Base-by-base conservation (phyloP, 192 early-diverging fungal genomes). In the Backusella morwellensis region DNA sequence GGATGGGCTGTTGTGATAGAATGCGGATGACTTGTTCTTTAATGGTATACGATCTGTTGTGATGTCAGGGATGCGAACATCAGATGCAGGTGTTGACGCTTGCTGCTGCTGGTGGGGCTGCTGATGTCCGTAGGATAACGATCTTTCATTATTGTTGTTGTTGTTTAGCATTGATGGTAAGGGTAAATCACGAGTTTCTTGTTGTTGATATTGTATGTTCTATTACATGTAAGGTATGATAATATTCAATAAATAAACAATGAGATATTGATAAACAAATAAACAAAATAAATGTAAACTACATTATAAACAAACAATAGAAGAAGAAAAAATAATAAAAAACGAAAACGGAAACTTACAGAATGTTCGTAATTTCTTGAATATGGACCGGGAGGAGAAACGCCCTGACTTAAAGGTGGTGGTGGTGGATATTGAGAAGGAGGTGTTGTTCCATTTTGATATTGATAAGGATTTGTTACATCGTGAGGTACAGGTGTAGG, bases 381-480 rank as follows among this genome's bases (percentile, higher is more conserved):
- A 63, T 63, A 32, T 12, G 72, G 35, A 59, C 26, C 29, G 0
- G 72, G 56, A 63, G 56, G 56, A 63, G 56, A 63, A 12, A 63
- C 23, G 3, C 56, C 70, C 42, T 74, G 73, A 32, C 59, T 54
- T 66, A 66, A 66, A 66, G 73, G 73, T 40, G 54, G 73, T 26
- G 73, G 52, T 41, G 52, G 54, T 29, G 73, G 73, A 56, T 74
- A 63, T 63, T 63, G 56, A 63, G 56, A 56, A 32, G 70, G 26
- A 63, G 56, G 35, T 38, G 35, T 38, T n/a, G 34, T 42, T 34
- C 42, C 54, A 63, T 73, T 77, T 38, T 81, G 72, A 44, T 81
- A 81, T 81, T 81, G 80, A 66, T 75, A 72, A 41, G 80, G 80
- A 50, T 81, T 81, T 40, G 67, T 76, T 19, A 81, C 80, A 74